Conservation (phyloP, 2,329 filamentous ascomycete genomes). For the Fusarium sp. region DNA sequence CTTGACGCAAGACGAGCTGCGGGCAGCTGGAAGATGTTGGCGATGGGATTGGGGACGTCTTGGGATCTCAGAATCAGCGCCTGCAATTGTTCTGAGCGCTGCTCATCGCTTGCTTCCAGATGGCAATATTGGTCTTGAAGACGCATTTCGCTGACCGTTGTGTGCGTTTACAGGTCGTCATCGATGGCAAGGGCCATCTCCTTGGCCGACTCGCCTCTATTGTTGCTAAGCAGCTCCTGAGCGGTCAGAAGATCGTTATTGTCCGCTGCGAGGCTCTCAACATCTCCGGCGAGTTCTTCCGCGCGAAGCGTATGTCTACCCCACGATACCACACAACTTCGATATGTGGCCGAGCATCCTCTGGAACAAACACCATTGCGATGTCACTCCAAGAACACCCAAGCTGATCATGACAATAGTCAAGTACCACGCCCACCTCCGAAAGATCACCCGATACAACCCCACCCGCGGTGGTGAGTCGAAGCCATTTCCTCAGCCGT, state of each 20-base stretch:
- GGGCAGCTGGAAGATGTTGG: slow-evolving; percentile 31
- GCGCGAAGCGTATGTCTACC: slow-evolving; percentile 93
- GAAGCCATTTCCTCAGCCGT: slow-evolving; percentile 25
- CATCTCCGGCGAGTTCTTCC: slow-evolving; percentile 99
- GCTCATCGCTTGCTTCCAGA: slow-evolving; percentile 30
- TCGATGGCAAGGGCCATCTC: slow-evolving; percentile 99
- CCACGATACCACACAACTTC: slow-evolving; percentile 32
- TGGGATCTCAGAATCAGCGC: slow-evolving; percentile 22
- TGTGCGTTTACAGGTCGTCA: slow-evolving; percentile 78
- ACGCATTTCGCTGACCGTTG: slow-evolving; percentile 43
- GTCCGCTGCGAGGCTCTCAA: slow-evolving; percentile 99
- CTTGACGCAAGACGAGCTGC: slow-evolving; percentile 38
- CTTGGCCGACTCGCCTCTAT: slow-evolving; percentile 98
- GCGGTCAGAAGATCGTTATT: slow-evolving; percentile 98
- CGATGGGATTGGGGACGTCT: slow-evolving; percentile 32
- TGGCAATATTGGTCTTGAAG: slow-evolving; percentile 38
- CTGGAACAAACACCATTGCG: slow-evolving; percentile 30
- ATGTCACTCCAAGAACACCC: slow-evolving; percentile 15
- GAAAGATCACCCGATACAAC: slow-evolving; percentile 99
- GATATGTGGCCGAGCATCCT: slow-evolving; percentile 37
- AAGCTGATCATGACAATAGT: slow-evolving; percentile 74
- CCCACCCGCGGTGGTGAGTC: slow-evolving; percentile 94
- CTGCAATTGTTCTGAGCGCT: slow-evolving; percentile 18
- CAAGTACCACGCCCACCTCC: slow-evolving; percentile 99
- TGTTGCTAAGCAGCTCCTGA: slow-evolving; percentile 98